phyloP scores from a whole-genome alignment of 768 basidiomycete species.

The Podaxis sp. region DNA sequence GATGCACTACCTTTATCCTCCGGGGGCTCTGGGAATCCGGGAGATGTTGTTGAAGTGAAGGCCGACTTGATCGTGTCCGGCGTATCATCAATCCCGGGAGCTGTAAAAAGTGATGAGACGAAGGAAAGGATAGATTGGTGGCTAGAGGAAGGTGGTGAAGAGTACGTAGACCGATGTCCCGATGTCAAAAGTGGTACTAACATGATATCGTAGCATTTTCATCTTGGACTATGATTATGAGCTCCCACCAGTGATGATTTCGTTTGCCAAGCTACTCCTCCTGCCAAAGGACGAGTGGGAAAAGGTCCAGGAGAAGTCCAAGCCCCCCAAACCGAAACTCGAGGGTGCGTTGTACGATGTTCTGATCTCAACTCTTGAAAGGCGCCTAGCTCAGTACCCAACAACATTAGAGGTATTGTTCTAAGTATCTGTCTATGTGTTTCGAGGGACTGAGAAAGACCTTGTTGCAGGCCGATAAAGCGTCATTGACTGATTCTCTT shows the following conservation, averaged over 20 bases:
- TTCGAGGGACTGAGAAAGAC: background rate
- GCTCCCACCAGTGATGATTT: conserved; percentile 56
- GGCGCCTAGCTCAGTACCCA: conserved; percentile 54
- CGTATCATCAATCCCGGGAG: conserved; percentile 23
- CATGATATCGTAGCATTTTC: conserved; percentile 44
- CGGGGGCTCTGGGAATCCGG: conserved; percentile 64
- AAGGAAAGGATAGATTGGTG: conserved; percentile 87
- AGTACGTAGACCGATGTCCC: conserved; percentile 48
- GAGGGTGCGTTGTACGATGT: conserved; percentile 49
- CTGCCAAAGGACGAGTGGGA: conserved; percentile 59
- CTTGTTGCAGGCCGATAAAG: conserved; percentile 46
- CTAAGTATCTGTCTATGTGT: conserved; percentile 3
- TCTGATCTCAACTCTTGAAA: conserved; percentile 46
- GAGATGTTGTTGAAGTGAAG: conserved; percentile 75
- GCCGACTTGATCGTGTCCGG: conserved; percentile 65
- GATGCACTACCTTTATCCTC: conserved; percentile 64
- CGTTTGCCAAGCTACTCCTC: conserved; percentile 65
- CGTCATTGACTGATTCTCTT: conserved; percentile 36
- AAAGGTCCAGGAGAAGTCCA: conserved; percentile 57
- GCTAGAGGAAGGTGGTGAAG: conserved; percentile 88
- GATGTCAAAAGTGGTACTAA: background rate
- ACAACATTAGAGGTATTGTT: conserved; percentile 57
- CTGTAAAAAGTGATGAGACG: conserved; percentile 25
- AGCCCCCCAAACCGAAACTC: conserved; percentile 71
- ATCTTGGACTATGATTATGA: conserved; percentile 51